Percentiles rank a stretch among this genome's conserved stretches.
Evolutionary conservation across 2,329 filamentous ascomycete species (phyloP).

Genomic region (Thielaviopsis populi): DNA sequence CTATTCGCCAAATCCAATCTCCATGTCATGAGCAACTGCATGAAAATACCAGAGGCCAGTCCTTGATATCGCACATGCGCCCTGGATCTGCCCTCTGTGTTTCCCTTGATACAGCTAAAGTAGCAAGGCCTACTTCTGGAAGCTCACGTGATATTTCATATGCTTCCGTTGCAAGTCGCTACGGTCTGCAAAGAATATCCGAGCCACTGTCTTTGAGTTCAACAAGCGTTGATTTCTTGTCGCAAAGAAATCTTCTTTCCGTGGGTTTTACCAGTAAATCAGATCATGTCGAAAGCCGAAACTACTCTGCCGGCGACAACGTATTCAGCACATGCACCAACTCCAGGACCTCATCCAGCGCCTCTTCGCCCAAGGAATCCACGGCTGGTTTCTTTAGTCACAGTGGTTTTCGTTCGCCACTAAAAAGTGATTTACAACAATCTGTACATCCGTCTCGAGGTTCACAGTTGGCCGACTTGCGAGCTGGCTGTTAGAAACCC

Average conservation of each 20-base stretch:
- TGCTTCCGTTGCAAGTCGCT: constrained; percentile 12
- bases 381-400: background rate
- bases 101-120: background rate
- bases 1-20: background rate
- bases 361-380: background rate
- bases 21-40: background rate
- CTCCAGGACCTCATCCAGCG: background rate
- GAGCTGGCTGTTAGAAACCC: background rate
- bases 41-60: background rate
- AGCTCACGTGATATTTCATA: background rate
- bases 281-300: background rate
- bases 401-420: background rate
- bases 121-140: background rate
- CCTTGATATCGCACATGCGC: background rate
- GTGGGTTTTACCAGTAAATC: background rate
- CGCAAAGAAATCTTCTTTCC: constrained; percentile 3
- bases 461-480: background rate
- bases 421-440: background rate
- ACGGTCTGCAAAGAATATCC: background rate
- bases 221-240: constrained; percentile 14
- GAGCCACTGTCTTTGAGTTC: background rate
- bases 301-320: background rate
- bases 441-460: background rate
- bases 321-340: background rate
- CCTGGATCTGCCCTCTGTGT: background rate